Evolutionary conservation across 768 basidiomycete species (phyloP), one percentile per base, ranked within the genome.

Genomic region (Pisolithus albus): DNA sequence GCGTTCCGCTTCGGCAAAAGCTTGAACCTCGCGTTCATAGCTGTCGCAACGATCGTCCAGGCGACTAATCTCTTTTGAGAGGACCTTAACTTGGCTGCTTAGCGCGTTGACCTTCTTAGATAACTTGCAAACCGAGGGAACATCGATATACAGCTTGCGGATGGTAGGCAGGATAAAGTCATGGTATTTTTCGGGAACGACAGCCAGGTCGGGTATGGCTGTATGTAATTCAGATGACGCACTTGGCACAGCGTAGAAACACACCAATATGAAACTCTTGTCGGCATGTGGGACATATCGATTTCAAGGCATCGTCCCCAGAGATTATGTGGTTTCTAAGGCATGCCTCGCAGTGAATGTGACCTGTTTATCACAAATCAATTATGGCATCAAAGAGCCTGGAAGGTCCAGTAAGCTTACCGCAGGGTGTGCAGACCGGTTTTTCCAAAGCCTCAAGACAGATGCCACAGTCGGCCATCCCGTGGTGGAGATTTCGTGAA

Each of bases 291-390:
- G 82, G 83, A 57, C 84, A 86, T 78, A 82, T 34, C 72, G 68
- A 50, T 68, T 71, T 47, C 50, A 67, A 56, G 6, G 67, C 67
- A 48, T 69, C 63, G 21, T 58, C 2, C n/a, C 65, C 65, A 45
- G 64, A 47, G 46, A 19, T 51, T 44, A 67, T 60, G 47, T 67
- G 56, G 16, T 45, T 70, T n/a, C 72, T 63, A 34, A 86, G 72
- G 56, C 84, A 86, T 42, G 75, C 71, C 49, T 75, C 71, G 64
- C 84, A 86, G 61, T 83, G 84, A 38, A 86, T 69, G 58, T 86
- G 84, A 13, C 84, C 84, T 86, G 34, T 2, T 15, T n/a, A n/a
- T n/a, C 34, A 49, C 53, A 23, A 49, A 39, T 23, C 53, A 15
- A 34, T 34, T 34, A 5, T 42, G 9, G 39, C 28, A 28, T 15